Conservation (phyloP, 2,329 filamentous ascomycete genomes). For the Cladophialophora immunda region DNA sequence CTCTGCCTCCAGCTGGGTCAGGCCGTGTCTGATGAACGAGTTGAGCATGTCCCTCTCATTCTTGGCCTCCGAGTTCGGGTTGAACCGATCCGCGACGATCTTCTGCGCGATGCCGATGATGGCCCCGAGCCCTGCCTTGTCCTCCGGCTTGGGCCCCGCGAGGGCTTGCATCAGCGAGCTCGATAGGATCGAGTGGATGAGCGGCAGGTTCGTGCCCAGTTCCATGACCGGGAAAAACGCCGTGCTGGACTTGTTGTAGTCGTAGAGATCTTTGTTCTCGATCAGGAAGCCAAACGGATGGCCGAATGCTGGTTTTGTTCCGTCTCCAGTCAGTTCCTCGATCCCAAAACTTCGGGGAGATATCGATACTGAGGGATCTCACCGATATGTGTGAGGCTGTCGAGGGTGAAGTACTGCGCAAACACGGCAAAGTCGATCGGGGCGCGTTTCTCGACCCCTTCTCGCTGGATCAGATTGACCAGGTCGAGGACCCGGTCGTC, state of each 20-base stretch:
- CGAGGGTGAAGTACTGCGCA: constrained; percentile 30
- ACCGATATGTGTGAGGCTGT: constrained; percentile 29
- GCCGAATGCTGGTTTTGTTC: constrained; percentile 20
- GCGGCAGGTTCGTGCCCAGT: constrained; percentile 7
- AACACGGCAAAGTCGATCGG: constrained; percentile 26
- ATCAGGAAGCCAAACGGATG: constrained; percentile 30
- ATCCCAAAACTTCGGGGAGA: neutral
- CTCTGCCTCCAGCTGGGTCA: constrained; percentile 20
- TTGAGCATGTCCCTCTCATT: constrained; percentile 42
- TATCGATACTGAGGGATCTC: too few relatives aligned
- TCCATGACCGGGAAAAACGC: constrained; percentile 13
- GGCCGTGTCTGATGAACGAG: constrained; percentile 43
- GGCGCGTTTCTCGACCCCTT: constrained; percentile 11
- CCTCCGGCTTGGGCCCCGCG: constrained; percentile 3
- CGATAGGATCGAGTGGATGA: constrained; percentile 14
- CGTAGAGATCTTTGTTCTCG: constrained; percentile 24
- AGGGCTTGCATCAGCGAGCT: constrained; percentile 10
- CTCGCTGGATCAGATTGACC: constrained; percentile 23
- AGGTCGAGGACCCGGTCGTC: constrained; percentile 21
- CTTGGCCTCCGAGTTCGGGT: constrained; percentile 10
- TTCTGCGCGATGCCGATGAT: constrained; percentile 30
- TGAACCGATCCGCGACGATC: constrained; percentile 38
- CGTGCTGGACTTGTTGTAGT: constrained; percentile 18
- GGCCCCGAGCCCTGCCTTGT: constrained; percentile 27
- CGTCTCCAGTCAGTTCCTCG: neutral